Percentiles rank a stretch among this genome's conserved stretches.
These are phyloP conservation scores for Chloropicon primus DNA, from an alignment of 139 green algal species.

Conservation along the genomic window DNA sequence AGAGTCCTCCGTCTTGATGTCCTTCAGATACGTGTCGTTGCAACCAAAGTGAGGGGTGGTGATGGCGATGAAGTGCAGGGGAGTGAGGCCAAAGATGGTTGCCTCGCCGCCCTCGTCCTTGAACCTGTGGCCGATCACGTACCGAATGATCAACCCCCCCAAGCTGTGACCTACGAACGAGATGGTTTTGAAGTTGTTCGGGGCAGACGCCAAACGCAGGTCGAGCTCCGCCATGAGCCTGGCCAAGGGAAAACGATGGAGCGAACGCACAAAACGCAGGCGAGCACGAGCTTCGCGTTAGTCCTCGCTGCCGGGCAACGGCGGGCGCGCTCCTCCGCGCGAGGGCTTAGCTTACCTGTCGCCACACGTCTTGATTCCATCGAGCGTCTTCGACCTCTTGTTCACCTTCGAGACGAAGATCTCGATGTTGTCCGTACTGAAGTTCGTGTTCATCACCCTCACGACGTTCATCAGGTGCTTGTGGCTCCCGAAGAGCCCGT, in stretches of 20 bases:
- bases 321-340: too few species aligned
- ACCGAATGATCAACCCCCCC: background rate
- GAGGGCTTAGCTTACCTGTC: too few species aligned
- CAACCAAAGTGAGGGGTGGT: background rate
- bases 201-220: background rate
- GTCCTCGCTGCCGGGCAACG: too few species aligned
- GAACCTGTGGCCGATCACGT: background rate
- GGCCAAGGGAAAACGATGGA: too few species aligned
- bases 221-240: background rate
- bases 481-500: background rate
- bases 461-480: background rate
- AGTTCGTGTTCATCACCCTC: background rate
- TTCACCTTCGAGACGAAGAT: background rate
- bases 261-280: too few species aligned
- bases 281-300: too few species aligned
- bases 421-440: background rate
- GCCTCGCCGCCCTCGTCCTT: background rate
- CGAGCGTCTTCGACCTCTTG: background rate
- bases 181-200: background rate
- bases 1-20: background rate
- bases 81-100: background rate
- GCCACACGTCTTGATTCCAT: background rate
- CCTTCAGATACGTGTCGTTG: background rate
- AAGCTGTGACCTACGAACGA: background rate
- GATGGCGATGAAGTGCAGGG: background rate